phyloP scores from a whole-genome alignment of 2,329 filamentous ascomycete genomes.

The Ophiostoma himal-ulmi region DNA sequence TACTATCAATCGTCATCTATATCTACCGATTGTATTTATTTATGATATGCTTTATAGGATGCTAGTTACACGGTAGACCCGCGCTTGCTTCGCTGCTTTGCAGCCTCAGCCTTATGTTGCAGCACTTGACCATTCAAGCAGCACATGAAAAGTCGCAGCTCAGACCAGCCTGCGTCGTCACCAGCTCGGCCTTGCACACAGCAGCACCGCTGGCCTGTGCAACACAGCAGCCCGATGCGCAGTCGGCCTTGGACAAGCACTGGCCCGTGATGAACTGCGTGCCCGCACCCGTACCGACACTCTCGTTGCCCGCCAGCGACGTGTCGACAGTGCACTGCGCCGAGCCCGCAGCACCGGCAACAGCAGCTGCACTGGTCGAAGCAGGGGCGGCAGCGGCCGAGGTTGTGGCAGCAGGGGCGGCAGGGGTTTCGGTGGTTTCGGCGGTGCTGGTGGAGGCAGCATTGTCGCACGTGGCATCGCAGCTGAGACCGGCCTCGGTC shows the following conservation, averaged over 20 bases:
- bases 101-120: background rate
- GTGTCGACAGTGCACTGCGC: constrained; percentile 2
- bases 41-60: background rate
- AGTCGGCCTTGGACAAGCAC: constrained; percentile 31
- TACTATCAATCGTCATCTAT: too few species aligned
- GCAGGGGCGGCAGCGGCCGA: background rate
- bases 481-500: background rate
- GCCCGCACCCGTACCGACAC: background rate
- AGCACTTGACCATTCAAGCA: background rate
- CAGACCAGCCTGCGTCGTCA: background rate
- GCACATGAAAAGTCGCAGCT: background rate
- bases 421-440: background rate
- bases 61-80: background rate
- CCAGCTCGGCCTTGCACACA: constrained; percentile 23
- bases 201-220: constrained; percentile 22
- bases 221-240: constrained; percentile 31
- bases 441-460: background rate
- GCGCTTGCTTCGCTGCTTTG: too few species aligned
- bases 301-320: background rate
- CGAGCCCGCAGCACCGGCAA: background rate
- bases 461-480: background rate
- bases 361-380: background rate
- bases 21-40: too few species aligned
- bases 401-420: background rate
- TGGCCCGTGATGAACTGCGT: constrained; percentile 18